Percentiles rank a stretch among this genome's conserved stretches.
Conservation (phyloP, 1,139 yeast genomes). For the Candida dubliniensis region DNA sequence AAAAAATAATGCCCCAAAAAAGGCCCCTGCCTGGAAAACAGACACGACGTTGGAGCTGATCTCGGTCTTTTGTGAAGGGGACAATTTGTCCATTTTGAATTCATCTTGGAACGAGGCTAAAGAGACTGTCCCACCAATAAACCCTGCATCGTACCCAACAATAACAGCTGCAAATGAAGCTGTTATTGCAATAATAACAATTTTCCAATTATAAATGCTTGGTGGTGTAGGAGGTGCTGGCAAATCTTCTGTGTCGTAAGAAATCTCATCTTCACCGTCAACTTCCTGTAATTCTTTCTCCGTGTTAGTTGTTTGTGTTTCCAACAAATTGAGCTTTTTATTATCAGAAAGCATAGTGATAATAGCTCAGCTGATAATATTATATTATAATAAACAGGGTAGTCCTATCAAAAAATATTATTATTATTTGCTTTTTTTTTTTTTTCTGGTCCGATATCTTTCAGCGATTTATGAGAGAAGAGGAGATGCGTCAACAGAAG, state of each 20-base stretch:
- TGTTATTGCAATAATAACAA: slow-evolving; percentile 23
- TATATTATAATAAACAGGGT: not conserved
- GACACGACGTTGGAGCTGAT: slow-evolving; percentile 33
- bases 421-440: no score
- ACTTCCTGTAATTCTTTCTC: not conserved
- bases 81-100: slow-evolving; percentile 25
- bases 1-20: slow-evolving; percentile 30
- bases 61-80: slow-evolving; percentile 14
- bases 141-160: slow-evolving; percentile 38
- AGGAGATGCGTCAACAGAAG: no score
- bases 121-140: slow-evolving; percentile 34
- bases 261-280: not conserved
- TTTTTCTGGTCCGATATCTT: no score
- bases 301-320: not conserved
- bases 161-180: slow-evolving; percentile 34
- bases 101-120: slow-evolving; percentile 27
- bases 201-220: slow-evolving; percentile 24
- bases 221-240: slow-evolving; percentile 16
- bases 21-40: slow-evolving; percentile 38
- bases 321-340: not conserved
- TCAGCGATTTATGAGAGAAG: no score
- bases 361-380: not conserved
- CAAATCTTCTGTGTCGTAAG: not conserved
- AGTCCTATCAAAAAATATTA: not conserved
- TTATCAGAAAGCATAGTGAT: not conserved